A percentile compares a stretch with the other conserved stretches of the same genome.
Conservation (phyloP, 176 grass and related monocot species). For the Areca catechu region DNA sequence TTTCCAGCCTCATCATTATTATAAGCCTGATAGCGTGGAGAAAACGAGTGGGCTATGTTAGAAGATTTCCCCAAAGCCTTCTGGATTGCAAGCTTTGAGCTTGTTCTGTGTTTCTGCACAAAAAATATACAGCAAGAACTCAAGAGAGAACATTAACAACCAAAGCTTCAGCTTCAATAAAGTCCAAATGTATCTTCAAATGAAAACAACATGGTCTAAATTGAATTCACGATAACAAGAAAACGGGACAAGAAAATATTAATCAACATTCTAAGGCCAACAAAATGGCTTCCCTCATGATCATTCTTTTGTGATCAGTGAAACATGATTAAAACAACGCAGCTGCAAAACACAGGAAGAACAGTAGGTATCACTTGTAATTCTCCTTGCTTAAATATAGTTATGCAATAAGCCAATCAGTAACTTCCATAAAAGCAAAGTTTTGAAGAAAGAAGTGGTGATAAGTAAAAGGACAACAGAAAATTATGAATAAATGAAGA, state of each 20-base stretch:
- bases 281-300: no score
- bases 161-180: not conserved
- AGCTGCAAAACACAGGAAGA: no score
- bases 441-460: not conserved
- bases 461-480: not conserved
- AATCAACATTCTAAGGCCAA: no score
- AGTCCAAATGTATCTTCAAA: not conserved
- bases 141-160: constrained; percentile 12
- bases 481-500: not conserved
- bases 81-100: constrained; percentile 55
- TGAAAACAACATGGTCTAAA: not conserved
- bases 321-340: no score
- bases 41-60: constrained; percentile 31
- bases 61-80: constrained; percentile 38
- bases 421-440: not conserved
- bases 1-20: constrained; percentile 31
- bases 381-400: no score
- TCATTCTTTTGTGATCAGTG: no score
- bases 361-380: no score
- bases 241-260: no score
- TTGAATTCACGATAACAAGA: no score
- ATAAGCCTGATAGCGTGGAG: constrained; percentile 12
- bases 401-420: no score
- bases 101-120: constrained; percentile 59
- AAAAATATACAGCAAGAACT: not conserved